Evolutionary conservation across 202 grass and related monocot species (phyloP).

Genomic region (Musa balbisiana): DNA sequence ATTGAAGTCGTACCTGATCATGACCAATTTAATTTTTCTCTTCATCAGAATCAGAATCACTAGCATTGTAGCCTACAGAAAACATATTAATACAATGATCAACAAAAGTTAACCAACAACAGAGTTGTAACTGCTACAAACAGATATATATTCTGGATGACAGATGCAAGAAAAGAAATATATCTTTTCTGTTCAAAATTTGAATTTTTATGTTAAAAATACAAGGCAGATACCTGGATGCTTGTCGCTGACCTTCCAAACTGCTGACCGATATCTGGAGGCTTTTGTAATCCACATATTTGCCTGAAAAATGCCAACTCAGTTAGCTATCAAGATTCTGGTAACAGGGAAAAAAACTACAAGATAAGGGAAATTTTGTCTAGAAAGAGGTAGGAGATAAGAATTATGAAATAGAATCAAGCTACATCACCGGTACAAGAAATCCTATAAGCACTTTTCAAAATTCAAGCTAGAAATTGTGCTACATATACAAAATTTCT

Average conservation of each 20-base stretch:
- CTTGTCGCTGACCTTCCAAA: constrained; percentile 81
- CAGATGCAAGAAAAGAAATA: too few relatives aligned
- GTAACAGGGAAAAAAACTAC: background rate
- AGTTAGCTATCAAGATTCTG: background rate
- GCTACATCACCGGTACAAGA: too few relatives aligned
- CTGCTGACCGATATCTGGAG: constrained; percentile 67
- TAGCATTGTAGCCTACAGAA: constrained; percentile 68
- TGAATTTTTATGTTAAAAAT: too few relatives aligned
- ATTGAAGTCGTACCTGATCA: background rate
- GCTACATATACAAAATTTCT: too few relatives aligned
- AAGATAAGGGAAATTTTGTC: background rate
- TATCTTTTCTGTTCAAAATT: too few relatives aligned
- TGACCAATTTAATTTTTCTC: constrained; percentile 42
- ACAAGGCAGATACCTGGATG: constrained; percentile 45
- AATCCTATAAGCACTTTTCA: too few relatives aligned
- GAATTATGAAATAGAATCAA: too few relatives aligned
- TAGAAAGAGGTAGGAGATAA: background rate
- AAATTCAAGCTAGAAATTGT: too few relatives aligned
- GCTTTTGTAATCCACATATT: constrained; percentile 89
- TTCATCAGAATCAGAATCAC: constrained; percentile 69
- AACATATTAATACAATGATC: background rate
- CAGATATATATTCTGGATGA: too few relatives aligned
- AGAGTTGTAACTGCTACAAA: too few relatives aligned
- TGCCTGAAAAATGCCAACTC: constrained; percentile 34
- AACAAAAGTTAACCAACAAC: too few relatives aligned